phyloP scores from a whole-genome alignment of 2,329 filamentous ascomycete genomes.

The Fusarium sp. region DNA sequence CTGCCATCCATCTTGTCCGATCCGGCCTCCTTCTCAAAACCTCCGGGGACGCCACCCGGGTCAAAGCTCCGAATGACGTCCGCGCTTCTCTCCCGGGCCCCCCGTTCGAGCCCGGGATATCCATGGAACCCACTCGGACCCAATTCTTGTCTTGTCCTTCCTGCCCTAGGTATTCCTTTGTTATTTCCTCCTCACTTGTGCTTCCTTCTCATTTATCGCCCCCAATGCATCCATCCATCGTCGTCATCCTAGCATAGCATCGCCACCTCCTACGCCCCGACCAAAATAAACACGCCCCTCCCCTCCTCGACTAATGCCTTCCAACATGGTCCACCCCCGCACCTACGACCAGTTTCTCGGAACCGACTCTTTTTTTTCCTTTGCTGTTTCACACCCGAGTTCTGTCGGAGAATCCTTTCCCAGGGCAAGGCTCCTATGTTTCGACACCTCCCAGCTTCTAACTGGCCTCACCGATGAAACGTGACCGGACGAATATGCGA shows the following conservation, averaged over 20 bases:
- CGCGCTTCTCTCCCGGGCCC: constrained; percentile 21
- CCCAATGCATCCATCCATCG: not conserved
- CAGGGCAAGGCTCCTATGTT: constrained; percentile 21
- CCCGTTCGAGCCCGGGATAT: constrained; percentile 32
- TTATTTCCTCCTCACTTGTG: not conserved
- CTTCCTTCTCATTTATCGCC: not conserved
- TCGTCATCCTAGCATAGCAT: constrained; percentile 11
- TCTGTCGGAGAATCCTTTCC: constrained; percentile 5
- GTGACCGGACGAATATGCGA: constrained; percentile 42
- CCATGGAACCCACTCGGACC: constrained; percentile 20
- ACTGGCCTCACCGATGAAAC: constrained; percentile 35
- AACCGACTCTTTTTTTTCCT: constrained; percentile 24
- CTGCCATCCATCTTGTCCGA: constrained; percentile 13
- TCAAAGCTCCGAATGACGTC: constrained; percentile 28
- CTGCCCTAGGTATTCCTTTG: not conserved
- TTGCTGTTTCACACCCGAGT: constrained; percentile 23
- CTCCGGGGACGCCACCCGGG: constrained; percentile 25
- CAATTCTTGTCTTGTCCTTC: not conserved
- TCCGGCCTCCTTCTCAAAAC: constrained; percentile 23
- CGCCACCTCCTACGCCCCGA: constrained; percentile 27
- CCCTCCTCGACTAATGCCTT: constrained; percentile 31
- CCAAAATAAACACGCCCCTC: constrained; percentile 31
- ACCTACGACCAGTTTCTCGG: constrained; percentile 40
- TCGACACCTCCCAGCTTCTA: constrained; percentile 6
- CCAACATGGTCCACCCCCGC: constrained; percentile 42